phyloP scores from a whole-genome alignment of 257 asterid genomes.

The Pogostemon cablin region DNA sequence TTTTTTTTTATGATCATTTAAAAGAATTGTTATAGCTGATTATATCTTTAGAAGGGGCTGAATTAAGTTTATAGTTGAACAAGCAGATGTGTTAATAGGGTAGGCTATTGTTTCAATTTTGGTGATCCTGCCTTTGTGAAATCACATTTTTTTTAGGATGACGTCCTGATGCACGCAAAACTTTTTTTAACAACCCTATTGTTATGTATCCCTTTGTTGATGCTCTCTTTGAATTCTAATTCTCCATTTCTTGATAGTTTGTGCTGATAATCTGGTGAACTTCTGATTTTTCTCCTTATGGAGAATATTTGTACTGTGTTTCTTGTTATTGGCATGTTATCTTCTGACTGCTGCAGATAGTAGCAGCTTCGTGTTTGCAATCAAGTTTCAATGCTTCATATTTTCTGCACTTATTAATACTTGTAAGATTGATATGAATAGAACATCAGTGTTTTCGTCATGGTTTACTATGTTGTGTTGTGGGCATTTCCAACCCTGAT shows the following conservation, averaged over 20 bases:
- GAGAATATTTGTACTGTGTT: background rate
- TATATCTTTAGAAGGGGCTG: too few species aligned
- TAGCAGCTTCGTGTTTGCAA: background rate
- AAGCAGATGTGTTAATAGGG: background rate
- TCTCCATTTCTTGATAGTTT: background rate
- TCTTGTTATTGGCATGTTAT: background rate
- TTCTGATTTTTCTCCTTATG: background rate
- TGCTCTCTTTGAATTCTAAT: background rate
- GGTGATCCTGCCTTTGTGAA: background rate
- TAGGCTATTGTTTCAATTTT: background rate
- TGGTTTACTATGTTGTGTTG: background rate
- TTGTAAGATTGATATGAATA: too few species aligned
- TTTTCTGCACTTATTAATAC: background rate
- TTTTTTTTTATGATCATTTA: background rate
- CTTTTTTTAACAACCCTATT: background rate
- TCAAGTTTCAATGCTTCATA: background rate
- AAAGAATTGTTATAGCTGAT: background rate
- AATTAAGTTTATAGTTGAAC: background rate
- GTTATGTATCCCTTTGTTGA: background rate
- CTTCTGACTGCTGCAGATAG: background rate
- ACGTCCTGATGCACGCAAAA: background rate
- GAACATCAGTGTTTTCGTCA: too few species aligned
- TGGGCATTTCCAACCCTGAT: background rate
- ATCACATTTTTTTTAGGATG: background rate
- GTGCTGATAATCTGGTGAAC: conserved; percentile 6